phyloP scores from a whole-genome alignment of 768 basidiomycete species.

The Phanerodontia chrysosporium region DNA sequence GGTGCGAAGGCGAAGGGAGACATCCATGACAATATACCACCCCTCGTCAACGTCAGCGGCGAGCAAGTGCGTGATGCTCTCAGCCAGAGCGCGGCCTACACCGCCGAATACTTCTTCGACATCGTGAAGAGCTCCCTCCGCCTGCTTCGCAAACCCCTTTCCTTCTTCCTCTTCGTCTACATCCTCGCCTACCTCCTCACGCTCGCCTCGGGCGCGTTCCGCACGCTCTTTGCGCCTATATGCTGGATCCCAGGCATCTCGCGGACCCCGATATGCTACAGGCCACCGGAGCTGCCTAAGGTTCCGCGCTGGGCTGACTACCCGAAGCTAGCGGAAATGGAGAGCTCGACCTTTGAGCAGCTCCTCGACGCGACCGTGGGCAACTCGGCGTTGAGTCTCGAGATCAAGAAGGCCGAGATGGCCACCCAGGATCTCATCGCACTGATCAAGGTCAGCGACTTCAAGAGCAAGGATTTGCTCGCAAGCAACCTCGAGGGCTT shows the following conservation, averaged over 20 bases:
- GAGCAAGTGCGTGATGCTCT: constrained; percentile 16
- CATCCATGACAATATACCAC: not conserved
- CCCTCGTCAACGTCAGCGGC: constrained; percentile 18
- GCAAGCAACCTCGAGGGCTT: constrained; percentile 51
- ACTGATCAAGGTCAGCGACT: constrained; percentile 57
- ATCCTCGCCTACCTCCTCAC: constrained; percentile 43
- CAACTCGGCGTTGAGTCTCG: constrained; percentile 55
- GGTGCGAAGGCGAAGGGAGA: not conserved
- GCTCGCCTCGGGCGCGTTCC: constrained; percentile 39
- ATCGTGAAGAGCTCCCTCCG: constrained; percentile 43
- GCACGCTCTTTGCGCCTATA: constrained; percentile 48
- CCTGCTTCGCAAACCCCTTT: constrained; percentile 53
- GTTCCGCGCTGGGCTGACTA: constrained; percentile 53
- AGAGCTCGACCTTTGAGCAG: constrained; percentile 59
- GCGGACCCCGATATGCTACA: constrained; percentile 39
- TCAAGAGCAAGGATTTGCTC: constrained; percentile 56
- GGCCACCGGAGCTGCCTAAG: constrained; percentile 5
- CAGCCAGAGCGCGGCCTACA: constrained; percentile 16
- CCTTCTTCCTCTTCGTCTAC: constrained; percentile 47
- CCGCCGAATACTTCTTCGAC: constrained; percentile 41
- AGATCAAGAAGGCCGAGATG: constrained; percentile 75
- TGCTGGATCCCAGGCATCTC: constrained; percentile 62
- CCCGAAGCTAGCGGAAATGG: constrained; percentile 53
- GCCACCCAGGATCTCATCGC: constrained; percentile 65
- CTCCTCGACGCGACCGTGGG: constrained; percentile 56